Percentiles rank a stretch among this genome's conserved stretches.
Conservation (phyloP, 768 basidiomycete species). For the Suillus plorans region DNA sequence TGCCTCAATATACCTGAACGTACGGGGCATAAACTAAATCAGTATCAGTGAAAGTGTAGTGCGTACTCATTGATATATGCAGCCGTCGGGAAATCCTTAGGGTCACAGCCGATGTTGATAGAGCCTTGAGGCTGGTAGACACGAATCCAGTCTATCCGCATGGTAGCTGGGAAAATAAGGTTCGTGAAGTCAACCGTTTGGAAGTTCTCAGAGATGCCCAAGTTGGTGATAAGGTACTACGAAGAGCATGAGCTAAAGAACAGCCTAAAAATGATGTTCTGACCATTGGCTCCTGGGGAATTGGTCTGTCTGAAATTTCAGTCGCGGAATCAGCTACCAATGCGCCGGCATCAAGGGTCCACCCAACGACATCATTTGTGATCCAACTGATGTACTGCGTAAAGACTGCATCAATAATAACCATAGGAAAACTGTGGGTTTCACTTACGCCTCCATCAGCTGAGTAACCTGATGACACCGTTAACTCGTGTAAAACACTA, state of each 20-base stretch:
- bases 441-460: slow-evolving; percentile 48
- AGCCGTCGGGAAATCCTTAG: slow-evolving; percentile 72
- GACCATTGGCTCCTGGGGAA: slow-evolving; percentile 86
- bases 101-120: slow-evolving; percentile 85
- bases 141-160: slow-evolving; percentile 86
- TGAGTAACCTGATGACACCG: slow-evolving; percentile 19
- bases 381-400: slow-evolving; percentile 83
- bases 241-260: slow-evolving; percentile 4
- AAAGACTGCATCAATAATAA: neutral
- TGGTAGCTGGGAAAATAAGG: slow-evolving; percentile 67
- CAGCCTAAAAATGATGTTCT: neutral
- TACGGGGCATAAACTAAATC: slow-evolving; percentile 6
- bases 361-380: slow-evolving; percentile 54
- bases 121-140: slow-evolving; percentile 78
- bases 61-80: slow-evolving; percentile 74
- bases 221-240: slow-evolving; percentile 81
- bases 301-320: slow-evolving; percentile 64
- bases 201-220: slow-evolving; percentile 86
- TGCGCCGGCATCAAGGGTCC: slow-evolving; percentile 68
- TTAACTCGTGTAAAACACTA: neutral
- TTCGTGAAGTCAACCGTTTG: slow-evolving; percentile 68
- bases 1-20: slow-evolving; percentile 55
- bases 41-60: slow-evolving; percentile 17
- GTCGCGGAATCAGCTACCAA: slow-evolving; percentile 55
- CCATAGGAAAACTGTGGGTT: neutral